Conservation (phyloP, 371 early-diverging fungal genomes). For the Catenaria anguillulae region DNA sequence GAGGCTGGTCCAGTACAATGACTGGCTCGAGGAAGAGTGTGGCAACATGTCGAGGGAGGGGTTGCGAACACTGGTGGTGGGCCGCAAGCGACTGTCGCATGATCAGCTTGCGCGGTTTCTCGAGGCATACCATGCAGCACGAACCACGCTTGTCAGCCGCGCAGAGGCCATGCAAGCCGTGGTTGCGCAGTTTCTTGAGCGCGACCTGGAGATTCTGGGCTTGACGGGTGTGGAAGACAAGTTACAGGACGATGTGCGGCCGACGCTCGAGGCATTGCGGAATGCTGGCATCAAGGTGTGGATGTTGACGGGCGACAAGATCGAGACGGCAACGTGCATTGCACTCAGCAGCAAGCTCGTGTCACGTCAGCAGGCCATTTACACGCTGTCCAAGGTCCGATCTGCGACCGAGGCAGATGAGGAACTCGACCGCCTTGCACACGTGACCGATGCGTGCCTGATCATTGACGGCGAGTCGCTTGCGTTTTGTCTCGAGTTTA, state of each 20-base stretch:
- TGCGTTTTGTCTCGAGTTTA: slow-evolving; percentile 60
- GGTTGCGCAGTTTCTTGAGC: slow-evolving; percentile 55
- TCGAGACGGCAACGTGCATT: slow-evolving; percentile 98
- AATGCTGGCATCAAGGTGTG: slow-evolving; percentile 96
- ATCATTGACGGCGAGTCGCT: slow-evolving; percentile 96
- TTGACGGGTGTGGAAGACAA: slow-evolving; percentile 99
- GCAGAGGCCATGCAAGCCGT: slow-evolving; percentile 52
- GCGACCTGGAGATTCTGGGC: slow-evolving; percentile 85
- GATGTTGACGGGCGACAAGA: slow-evolving; percentile 99
- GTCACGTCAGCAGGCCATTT: slow-evolving; percentile 68
- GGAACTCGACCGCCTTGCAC: slow-evolving; percentile 43
- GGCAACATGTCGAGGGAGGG: slow-evolving; percentile 99
- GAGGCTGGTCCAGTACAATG: slow-evolving; percentile 78
- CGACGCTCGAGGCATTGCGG: slow-evolving; percentile 80
- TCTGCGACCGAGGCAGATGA: slow-evolving; percentile 38
- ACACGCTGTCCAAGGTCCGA: slow-evolving; percentile 51
- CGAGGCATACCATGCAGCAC: slow-evolving; percentile 47
- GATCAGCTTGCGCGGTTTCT: slow-evolving; percentile 59
- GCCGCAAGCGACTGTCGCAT: slow-evolving; percentile 61
- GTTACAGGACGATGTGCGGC: slow-evolving; percentile 83
- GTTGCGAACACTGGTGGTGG: slow-evolving; percentile 93
- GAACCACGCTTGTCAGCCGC: slow-evolving; percentile 47
- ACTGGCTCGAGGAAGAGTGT: slow-evolving; percentile 98
- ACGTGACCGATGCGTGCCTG: slow-evolving; percentile 59
- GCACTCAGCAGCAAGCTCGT: slow-evolving; percentile 88